Base-by-base conservation (phyloP, 352 stramenopile genomes). In the Phytophthora rubi region DNA sequence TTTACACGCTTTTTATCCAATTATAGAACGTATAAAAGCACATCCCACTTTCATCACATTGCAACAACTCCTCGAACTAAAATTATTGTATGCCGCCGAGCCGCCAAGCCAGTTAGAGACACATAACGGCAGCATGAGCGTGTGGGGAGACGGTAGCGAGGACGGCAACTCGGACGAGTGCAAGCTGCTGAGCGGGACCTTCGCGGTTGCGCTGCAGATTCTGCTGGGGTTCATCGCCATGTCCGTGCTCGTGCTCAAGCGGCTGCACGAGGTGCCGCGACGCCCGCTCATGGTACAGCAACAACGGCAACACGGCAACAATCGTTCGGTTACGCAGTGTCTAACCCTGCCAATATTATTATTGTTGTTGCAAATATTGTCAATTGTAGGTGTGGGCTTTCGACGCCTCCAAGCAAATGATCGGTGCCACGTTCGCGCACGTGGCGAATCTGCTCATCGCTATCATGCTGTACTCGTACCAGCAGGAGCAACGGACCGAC, bases 391-490 rank as follows among this genome's bases (percentile, higher is more conserved):
- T 96, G 6, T 97, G 90, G 90, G 76, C 80, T 5, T 94, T 96
- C 70, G 90, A 97, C 58, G 87, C 88, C 21, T 88, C 87, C 48
- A 97, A 97, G 80, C 90, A 97, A 59, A 83, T 93, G 76, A 77
- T 97, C 37, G 90, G 90, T 42, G 90, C 88, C 2, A 89, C 84
- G 51, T 94, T 95, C 54, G 87, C 90, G 16, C 87, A 96, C 59
- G 82, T 94, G 30, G 90, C 85, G 16, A 97, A 96, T 58, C 60
- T 97, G 58, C 59, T 93, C n/a, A 95, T 96, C 70, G 90, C 88
- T 23, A 90, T 95, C 26, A n/a, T 96, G 67, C 76, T 96, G 33
- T 94, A 95, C 55, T 80, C 86, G 65, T 81, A 89, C 65, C 54
- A 91, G 65, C 37, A 86, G 54, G 62, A 83, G 42, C 62, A 75